phyloP scores from a whole-genome alignment of 2,329 filamentous ascomycete genomes.

The Fusarium keratoplasticum region DNA sequence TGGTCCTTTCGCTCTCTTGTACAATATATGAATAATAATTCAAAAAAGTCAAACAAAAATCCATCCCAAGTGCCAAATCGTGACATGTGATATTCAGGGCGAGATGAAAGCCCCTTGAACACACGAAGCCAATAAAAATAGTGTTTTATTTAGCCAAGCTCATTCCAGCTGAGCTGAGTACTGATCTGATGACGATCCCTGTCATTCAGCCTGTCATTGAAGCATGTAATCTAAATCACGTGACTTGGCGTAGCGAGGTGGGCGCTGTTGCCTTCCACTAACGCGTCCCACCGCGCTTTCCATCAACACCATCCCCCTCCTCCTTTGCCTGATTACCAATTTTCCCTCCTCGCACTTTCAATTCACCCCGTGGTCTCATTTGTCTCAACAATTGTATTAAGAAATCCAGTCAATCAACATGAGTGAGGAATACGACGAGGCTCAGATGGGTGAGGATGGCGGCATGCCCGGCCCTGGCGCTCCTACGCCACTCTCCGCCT shows the following conservation, averaged over 20 bases:
- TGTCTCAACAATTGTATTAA: background rate
- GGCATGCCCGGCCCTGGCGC: constrained; percentile 86
- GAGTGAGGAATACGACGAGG: constrained; percentile 73
- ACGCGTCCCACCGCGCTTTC: constrained; percentile 52
- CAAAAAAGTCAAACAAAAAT: constrained; percentile 4
- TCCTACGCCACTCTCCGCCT: constrained; percentile 85
- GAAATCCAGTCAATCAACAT: constrained; percentile 46
- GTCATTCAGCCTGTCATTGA: background rate
- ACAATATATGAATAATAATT: constrained; percentile 31
- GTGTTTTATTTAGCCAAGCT: background rate
- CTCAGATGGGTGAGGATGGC: constrained; percentile 74
- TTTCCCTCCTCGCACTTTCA: background rate
- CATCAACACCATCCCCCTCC: constrained; percentile 36
- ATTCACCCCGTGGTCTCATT: background rate
- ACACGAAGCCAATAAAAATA: background rate
- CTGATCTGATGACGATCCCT: constrained; percentile 7
- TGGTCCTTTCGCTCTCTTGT: constrained; percentile 34
- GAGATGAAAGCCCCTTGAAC: background rate
- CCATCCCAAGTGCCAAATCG: background rate
- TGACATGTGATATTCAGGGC: background rate
- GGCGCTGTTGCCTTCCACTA: constrained; percentile 41
- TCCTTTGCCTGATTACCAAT: constrained; percentile 29
- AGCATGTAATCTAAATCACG: constrained; percentile 39
- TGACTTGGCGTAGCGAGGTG: constrained; percentile 52
- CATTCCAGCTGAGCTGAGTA: background rate